Base-by-base conservation (phyloP, 2,329 filamentous ascomycete species). In the Alternaria atra region DNA sequence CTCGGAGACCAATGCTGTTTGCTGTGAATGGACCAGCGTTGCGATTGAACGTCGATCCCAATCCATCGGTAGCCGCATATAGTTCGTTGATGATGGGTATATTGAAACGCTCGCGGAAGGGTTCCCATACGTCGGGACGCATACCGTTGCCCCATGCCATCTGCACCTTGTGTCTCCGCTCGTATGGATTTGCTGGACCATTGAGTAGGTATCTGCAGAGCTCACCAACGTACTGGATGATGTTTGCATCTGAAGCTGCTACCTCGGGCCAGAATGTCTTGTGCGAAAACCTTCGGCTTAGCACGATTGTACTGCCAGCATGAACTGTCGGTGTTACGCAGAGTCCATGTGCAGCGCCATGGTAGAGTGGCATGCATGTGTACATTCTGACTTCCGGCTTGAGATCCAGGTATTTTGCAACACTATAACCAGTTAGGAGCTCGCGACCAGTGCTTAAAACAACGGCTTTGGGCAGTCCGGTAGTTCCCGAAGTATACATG, bases 91-190 rank as follows among this genome's bases (percentile, higher is more conserved):
- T 79, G 17, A 74, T 65, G 5, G 75, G 73, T 39, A 80, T 79
- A 13, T 71, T 71, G 60, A 80, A 81, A 2, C 79, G 71, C 51
- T 80, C 65, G 17, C 77, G 72, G 57, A 81, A 81, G 0, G 67
- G 69, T 55, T 79, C 76, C 77, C 79, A 81, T 0, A 81, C 77
- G 60, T 81, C 79, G 12, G 77, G 76, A 12, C 79, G 62, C 75
- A 81, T 78, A n/a, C 79, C 79, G 51, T 81, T 81, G 12, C 79
- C 78, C 74, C 74, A 80, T 4, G 76, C 77, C 58, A 77, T 60
- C 20, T 72, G 47, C 2, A 77, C 76, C 17, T 71, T 75, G 56
- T 80, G 74, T 12, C 65, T 66, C 10, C 68, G 65, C 55, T 79
- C 77, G 37, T 68, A 71, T 10, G 68, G 62, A 44, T 74, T 76